Evolutionary conservation across 23 red algal genomes (phyloP), one percentile per base, ranked within the genome.

Genomic region (Cyanidiococcus yangmingshanensis): DNA sequence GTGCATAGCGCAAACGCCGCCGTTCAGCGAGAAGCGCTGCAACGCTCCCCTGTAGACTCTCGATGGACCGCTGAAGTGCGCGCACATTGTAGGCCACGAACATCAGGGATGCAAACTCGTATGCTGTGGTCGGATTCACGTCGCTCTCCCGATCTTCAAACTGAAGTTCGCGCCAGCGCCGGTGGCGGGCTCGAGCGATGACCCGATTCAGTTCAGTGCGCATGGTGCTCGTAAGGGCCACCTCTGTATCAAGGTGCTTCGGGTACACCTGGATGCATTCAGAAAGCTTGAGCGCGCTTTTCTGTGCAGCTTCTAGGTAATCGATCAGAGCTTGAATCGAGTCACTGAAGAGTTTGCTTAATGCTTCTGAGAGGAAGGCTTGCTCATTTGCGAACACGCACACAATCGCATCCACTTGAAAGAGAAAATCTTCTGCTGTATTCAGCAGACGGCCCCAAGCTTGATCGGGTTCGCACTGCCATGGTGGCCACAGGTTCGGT

Each of bases 381-480:
- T 78, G 59, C 7, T 58, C 78, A 71, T 57, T 57, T 17, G 45
- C 39, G 0, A 81, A 40, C 27, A 57, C 78, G 24, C 78, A 67
- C 15, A 58, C 78, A 21, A 81, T 26, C 36, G 78, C 40, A 29
- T 81, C 78, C 1, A 57, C 78, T 30, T 57, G 59, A 1, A 81
- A 68, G 12, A 81, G 31, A 29, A 81, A 40, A 16, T 81, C 38
- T 59, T 81, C 78, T 0, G 40, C 78, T 7, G 59, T 54, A 34
- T 81, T 54, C 15, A 81, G 16, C 3, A 81, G 38, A 1, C 68
- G n/a, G 17, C 39, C 67, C 78, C 78, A 81, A 16, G 38, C 78
- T 1, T 40, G 34, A 81, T 81, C 78, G 7, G 78, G 78, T 30
- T 81, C 78, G 40, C 78, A 81, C 38, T 81, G 78, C 78, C 78